Conservation (phyloP, 1,139 yeast genomes). For the Protomyces inouyei region DNA sequence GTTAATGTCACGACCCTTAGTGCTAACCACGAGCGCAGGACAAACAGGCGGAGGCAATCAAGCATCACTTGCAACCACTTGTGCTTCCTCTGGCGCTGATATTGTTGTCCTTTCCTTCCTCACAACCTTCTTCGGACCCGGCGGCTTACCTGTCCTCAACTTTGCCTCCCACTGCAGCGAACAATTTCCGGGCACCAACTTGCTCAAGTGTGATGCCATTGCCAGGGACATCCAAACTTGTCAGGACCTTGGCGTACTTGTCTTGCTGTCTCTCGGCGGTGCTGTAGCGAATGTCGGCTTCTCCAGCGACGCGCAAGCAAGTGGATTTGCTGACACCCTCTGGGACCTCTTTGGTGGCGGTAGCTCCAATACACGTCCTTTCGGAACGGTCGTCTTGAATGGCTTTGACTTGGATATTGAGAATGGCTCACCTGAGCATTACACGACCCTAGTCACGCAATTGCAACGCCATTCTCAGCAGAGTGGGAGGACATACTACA, state of each 20-base stretch:
- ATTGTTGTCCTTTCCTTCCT: slow-evolving; percentile 66
- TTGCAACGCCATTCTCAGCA: slow-evolving; percentile 54
- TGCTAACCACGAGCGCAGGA: background rate
- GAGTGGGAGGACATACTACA: slow-evolving; percentile 54
- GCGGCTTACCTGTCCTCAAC: slow-evolving; percentile 49
- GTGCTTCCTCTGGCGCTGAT: slow-evolving; percentile 29
- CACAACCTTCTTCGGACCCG: slow-evolving; percentile 52
- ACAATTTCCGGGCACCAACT: slow-evolving; percentile 35
- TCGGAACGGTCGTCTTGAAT: slow-evolving; percentile 61
- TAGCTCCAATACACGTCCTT: slow-evolving; percentile 55
- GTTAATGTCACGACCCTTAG: background rate
- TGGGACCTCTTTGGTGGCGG: slow-evolving; percentile 91
- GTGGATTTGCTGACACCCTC: slow-evolving; percentile 62
- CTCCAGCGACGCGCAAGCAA: slow-evolving; percentile 55
- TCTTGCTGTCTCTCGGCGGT: slow-evolving; percentile 82
- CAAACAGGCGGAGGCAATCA: background rate
- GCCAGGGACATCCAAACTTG: slow-evolving; percentile 68
- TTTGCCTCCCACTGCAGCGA: slow-evolving; percentile 55
- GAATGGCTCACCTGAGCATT: slow-evolving; percentile 49
- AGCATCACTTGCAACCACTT: background rate
- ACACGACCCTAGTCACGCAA: slow-evolving; percentile 48
- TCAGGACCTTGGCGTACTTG: slow-evolving; percentile 69
- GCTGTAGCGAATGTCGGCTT: slow-evolving; percentile 77
- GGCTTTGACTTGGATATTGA: slow-evolving; percentile 74
- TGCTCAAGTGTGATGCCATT: slow-evolving; percentile 40